These are phyloP conservation scores for Albatrellus ellisii DNA, from an alignment of 768 basidiomycete species.

Conservation along the genomic window DNA sequence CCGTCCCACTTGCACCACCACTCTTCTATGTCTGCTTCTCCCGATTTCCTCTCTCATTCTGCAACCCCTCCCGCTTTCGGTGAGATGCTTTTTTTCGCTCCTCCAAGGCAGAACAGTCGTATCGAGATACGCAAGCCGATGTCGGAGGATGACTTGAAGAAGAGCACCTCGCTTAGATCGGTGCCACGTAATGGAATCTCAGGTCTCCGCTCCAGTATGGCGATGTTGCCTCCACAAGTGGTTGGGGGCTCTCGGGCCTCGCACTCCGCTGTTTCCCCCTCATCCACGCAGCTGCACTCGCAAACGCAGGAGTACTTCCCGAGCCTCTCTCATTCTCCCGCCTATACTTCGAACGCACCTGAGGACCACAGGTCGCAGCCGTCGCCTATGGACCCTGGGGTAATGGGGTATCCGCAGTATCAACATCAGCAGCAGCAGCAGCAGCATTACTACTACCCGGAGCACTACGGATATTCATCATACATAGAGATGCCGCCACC, in stretches of 20 bases:
- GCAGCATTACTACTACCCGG: conserved; percentile 54
- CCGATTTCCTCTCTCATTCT: conserved; percentile 47
- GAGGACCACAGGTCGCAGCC: conserved; percentile 14
- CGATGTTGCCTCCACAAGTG: conserved; percentile 3
- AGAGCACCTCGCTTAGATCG: conserved; percentile 12
- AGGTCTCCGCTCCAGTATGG: conserved; percentile 31
- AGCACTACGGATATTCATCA: conserved; percentile 49
- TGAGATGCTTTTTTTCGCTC: conserved; percentile 58
- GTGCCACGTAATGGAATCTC: conserved; percentile 19
- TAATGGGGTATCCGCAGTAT: conserved; percentile 49
- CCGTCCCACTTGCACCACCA: conserved; percentile 53
- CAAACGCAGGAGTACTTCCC: conserved; percentile 17
- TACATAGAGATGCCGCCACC: conserved; percentile 48
- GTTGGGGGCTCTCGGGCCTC: conserved; percentile 6
- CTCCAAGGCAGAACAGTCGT: conserved; percentile 58
- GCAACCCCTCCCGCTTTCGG: conserved; percentile 42
- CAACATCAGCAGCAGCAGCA: too few species aligned
- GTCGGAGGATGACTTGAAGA: conserved; percentile 20
- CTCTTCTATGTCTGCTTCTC: conserved; percentile 34
- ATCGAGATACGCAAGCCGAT: conserved; percentile 61
- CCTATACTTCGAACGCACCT: background rate
- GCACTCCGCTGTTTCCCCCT: conserved; percentile 1
- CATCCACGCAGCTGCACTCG: conserved; percentile 2
- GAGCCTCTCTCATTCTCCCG: conserved; percentile 7
- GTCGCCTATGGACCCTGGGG: conserved; percentile 21